A percentile compares a stretch with the other conserved stretches of the same genome.
Evolutionary conservation across 192 early-diverging fungal species (phyloP).

Genomic region (Backusella tuberculispora): DNA sequence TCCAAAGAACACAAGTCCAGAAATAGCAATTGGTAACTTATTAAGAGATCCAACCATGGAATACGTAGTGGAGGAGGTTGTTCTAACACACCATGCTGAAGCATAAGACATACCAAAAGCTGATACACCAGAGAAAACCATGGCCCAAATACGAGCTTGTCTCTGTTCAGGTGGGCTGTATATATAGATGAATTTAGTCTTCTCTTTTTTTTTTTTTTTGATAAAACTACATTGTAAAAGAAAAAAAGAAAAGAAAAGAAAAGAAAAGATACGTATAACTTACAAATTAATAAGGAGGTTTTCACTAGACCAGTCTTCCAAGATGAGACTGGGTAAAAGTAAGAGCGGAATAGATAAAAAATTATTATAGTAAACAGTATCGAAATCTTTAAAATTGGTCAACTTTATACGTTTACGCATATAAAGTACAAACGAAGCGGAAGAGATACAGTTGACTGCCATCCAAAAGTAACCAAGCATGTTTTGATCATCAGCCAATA

Average conservation of each 20-base stretch:
- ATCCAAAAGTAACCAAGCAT: slow-evolving; percentile 82
- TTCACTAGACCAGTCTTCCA: slow-evolving; percentile 68
- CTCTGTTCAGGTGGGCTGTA: slow-evolving; percentile 45
- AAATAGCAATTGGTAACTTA: slow-evolving; percentile 91
- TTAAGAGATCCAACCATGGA: slow-evolving; percentile 95
- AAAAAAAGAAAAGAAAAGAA: not conserved
- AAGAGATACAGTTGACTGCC: slow-evolving; percentile 85
- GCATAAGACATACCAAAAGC: slow-evolving; percentile 89
- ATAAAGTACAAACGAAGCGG: slow-evolving; percentile 83
- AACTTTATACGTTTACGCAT: slow-evolving; percentile 88
- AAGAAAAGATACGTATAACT: slow-evolving; percentile 19
- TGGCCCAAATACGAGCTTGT: slow-evolving; percentile 58
- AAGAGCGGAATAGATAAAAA: slow-evolving; percentile 82
- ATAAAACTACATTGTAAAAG: not conserved
- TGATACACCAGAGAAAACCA: slow-evolving; percentile 74
- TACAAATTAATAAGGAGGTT: slow-evolving; percentile 64
- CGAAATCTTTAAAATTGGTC: slow-evolving; percentile 93
- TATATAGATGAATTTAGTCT: slow-evolving; percentile 16
- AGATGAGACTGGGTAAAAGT: slow-evolving; percentile 61
- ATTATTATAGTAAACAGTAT: slow-evolving; percentile 97
- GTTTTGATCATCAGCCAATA: slow-evolving; percentile 27
- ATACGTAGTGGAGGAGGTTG: slow-evolving; percentile 79
- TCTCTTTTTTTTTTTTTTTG: not conserved
- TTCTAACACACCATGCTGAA: slow-evolving; percentile 82
- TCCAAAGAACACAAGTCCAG: slow-evolving; percentile 91